Percentiles rank a stretch among this genome's conserved stretches.
These are phyloP conservation scores for Lichtheimia ornata DNA, from an alignment of 371 early-diverging fungal genomes.

Conservation along the genomic window DNA sequence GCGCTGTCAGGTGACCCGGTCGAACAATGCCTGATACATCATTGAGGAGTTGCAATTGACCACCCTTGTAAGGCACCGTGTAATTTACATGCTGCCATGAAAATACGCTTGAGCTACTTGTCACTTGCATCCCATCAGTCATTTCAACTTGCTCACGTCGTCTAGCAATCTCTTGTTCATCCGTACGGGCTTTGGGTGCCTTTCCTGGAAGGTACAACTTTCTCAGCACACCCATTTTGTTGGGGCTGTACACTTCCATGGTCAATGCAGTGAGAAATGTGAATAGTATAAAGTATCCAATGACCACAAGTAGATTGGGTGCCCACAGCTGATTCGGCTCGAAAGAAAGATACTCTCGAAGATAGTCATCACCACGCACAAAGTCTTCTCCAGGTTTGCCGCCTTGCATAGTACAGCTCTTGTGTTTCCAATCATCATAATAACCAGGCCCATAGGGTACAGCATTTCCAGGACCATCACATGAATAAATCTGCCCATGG, in stretches of 20 bases:
- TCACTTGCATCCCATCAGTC: constrained; percentile 30
- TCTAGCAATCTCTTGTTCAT: constrained; percentile 23
- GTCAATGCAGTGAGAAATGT: constrained; percentile 32
- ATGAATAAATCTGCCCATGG: constrained; percentile 33
- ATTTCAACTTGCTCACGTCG: constrained; percentile 24
- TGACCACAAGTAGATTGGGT: constrained; percentile 48
- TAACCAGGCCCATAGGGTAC: constrained; percentile 48
- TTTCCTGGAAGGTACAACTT: constrained; percentile 42
- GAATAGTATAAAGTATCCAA: constrained; percentile 44
- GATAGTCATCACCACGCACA: constrained; percentile 56
- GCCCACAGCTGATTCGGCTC: constrained; percentile 44
- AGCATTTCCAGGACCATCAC: constrained; percentile 41
- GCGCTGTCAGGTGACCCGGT: constrained; percentile 71
- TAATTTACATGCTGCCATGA: constrained; percentile 61
- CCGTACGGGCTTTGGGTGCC: constrained; percentile 17
- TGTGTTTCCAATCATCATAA: constrained; percentile 40
- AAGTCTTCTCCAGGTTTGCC: constrained; percentile 41
- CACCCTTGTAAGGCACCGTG: constrained; percentile 57
- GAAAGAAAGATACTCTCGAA: constrained; percentile 24
- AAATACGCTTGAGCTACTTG: constrained; percentile 48
- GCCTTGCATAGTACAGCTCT: constrained; percentile 56
- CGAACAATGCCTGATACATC: constrained; percentile 54
- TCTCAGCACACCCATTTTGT: constrained; percentile 42
- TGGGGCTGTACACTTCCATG: constrained; percentile 41
- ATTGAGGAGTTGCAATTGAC: constrained; percentile 50